Evolutionary conservation across 169 alveolate species (phyloP), one percentile per base, ranked within the genome.

Genomic region (Cryptosporidium sp.): DNA sequence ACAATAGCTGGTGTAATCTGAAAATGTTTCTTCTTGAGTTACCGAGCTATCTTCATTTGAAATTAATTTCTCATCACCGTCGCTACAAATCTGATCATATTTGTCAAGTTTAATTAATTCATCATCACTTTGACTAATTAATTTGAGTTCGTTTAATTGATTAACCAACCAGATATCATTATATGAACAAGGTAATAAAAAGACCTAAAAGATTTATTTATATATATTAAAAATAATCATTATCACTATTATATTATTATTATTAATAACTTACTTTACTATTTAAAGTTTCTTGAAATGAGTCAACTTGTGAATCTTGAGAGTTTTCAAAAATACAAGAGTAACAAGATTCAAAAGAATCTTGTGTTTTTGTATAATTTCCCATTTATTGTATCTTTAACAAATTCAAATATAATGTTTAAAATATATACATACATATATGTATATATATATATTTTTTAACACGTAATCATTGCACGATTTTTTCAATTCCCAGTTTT

Each of bases 311-410:
- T 39, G 75, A 62, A 21, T 80, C 87, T 26, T 80, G 87, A 10
- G 87, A 80, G 35, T 31, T 61, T 8, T 80, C 87, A 80, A 59
- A 80, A 55, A 80, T 12, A 58, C 61, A 37, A 8, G 87, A 80
- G 35, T 65, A 41, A 29, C 74, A 80, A 37, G 87, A 59, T n/a
- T 80, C 62, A 29, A 61, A 80, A 14, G 87, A 80, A 61, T 80
- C 87, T 21, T 73, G 70, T 31, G 71, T 51, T 73, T 50, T 50
- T 33, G 70, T 33, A 10, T 71, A 73, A 50, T 31, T 73, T 73
- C 71, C 12, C 70, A 73, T 62, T 35, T 62, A 12, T 1, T 52
- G 10, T n/a, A 16, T 52, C 10, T 52, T 18, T 52, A 52, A 43
- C 9, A 8, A 43, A 43, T 10, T 43, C 65, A 16, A 21, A 23